Base-by-base conservation (phyloP, 345 rosid genomes). In the Trapa bicornis region DNA sequence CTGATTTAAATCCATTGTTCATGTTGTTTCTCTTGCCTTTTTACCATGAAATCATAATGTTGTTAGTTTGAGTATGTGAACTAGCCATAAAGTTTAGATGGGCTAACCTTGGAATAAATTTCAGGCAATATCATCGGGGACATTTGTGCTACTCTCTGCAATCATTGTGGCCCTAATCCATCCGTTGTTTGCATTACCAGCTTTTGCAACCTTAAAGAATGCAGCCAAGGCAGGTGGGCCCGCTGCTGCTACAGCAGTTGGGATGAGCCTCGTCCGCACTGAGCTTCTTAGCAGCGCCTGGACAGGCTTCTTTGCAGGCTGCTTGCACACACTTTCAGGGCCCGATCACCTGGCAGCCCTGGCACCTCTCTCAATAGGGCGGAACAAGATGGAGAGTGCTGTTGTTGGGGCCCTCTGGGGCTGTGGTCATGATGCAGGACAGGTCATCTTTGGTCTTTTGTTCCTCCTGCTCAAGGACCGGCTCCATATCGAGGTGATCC, bases 371-470 rank as follows among this genome's bases (percentile, higher is more conserved):
- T 86, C 99, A 15, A 94, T 94, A 29, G 96, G 99, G 32, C 91
- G 96, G 16, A 74, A 86, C 14, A 77, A 86, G 61, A 68, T 86
- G 75, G 96, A 91, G 75, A 91, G 99, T 70, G 97, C 97, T 67
- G 86, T 79, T 9, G 90, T 94, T 58, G 99, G 99, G 76, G 97
- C 96, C 73, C 86, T 94, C 3, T 94, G 99, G 99, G 99, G 99
- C 61, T 94, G 96, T 65, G 99, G 99, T 8, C 97, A 94, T 61
- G 99, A 91, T 47, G 91, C 96, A 4, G 99, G 99, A 52, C 99
- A 94, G 79, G 86, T 94, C 43, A 77, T 94, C 35, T 94, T 94
- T 43, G 99, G 99, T 45, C 79, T 91, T 71, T 56, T 94, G 5
- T 94, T 94, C 73, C 78, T 94, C 5, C 74, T 91, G 39, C 84